A percentile compares a stretch with the other conserved stretches of the same genome.
Evolutionary conservation across 106 monocot species (phyloP).

Genomic region (Agapanthus africanus): DNA sequence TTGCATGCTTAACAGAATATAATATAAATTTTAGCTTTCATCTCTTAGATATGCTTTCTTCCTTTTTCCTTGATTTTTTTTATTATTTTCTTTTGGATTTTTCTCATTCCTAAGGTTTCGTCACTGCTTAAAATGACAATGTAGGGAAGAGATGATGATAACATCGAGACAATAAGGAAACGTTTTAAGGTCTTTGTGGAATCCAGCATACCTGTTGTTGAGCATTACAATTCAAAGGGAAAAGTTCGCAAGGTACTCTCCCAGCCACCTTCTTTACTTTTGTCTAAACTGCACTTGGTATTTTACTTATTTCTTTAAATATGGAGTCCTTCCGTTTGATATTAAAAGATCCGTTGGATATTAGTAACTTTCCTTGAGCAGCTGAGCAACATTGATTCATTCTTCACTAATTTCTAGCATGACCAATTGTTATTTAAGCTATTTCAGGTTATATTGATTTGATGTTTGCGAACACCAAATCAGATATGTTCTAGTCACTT

Average conservation of each 20-base stretch:
- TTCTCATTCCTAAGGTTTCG: neutral
- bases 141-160: constrained; percentile 88
- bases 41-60: neutral
- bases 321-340: neutral
- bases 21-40: neutral
- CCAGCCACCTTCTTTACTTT: neutral
- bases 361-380: too few relatives aligned
- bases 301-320: neutral
- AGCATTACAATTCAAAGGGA: constrained; percentile 56
- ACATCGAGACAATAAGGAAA: constrained; percentile 85
- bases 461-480: too few relatives aligned
- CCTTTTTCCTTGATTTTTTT: neutral
- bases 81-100: neutral
- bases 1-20: neutral
- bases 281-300: neutral
- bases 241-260: constrained; percentile 67
- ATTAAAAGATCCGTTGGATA: neutral
- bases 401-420: neutral
- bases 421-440: too few relatives aligned
- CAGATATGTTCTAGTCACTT: neutral
- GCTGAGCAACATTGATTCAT: too few relatives aligned
- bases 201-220: constrained; percentile 71
- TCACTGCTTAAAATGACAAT: constrained; percentile 23
- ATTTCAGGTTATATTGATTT: too few relatives aligned
- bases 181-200: constrained; percentile 70